Evolutionary conservation across 805 yeast genomes (phyloP), one percentile per base, ranked within the genome.

Genomic region (Starmerella sp.): DNA sequence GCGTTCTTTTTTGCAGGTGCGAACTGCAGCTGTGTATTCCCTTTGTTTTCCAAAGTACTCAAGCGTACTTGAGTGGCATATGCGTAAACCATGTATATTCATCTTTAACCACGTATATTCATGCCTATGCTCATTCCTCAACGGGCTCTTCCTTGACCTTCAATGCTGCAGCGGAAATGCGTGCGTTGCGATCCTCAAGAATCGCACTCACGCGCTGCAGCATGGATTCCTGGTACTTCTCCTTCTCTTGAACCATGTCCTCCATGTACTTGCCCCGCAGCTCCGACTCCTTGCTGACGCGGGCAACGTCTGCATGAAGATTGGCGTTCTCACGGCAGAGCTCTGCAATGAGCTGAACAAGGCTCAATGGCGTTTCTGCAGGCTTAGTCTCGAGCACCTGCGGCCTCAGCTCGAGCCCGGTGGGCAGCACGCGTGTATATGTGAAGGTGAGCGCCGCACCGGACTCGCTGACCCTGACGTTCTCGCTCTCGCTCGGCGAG

Each of bases 191-290:
- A 17, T 56, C 62, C 4, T 59, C 54, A 13, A 62, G 37, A 4
- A 62, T 42, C 1, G 55, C 60, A 15, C 55, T 43, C 2, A 63
- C 59, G 10, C 57, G 52, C 6, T 51, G 14, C 11, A 63, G 30
- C 44, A 59, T 46, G 1, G 49, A 41, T 2, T 49, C 54, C 37
- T 60, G 59, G 28, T 41, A 53, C n/a, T 51, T 52, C 28, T 45
- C 52, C 28, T 62, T 60, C 14, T 62, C 64, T 5, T 39, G 48
- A 3, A 52, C 57, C 59, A 62, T 55, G 10, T 55, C 56, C 11
- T 56, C 55, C 11, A 60, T 22, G 5, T 15, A 51, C 30, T 5
- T 41, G 3, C 5, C 31, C 39, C 30, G 15, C 37, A 6, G 30
- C 42, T n/a, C 54, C 1, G 28, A 30, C 10, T 45, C 51, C 8